A percentile compares a stretch with the other conserved stretches of the same genome.
Conservation (phyloP, 2,329 filamentous ascomycete species). For the Xenoacremonium recifei region DNA sequence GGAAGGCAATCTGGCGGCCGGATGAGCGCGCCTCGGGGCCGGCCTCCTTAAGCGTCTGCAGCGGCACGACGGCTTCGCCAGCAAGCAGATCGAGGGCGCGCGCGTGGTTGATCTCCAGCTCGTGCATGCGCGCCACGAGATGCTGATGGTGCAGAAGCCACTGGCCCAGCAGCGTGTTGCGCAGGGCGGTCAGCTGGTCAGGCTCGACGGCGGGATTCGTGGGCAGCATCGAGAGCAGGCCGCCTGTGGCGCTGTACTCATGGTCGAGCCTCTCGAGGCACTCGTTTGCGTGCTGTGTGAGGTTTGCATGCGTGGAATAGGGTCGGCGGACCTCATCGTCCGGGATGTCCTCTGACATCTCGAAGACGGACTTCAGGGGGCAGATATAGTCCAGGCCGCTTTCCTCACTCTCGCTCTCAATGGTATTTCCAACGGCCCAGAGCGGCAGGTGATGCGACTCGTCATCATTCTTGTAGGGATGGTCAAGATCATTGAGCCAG, state of each 20-base stretch:
- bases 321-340: constrained; percentile 27
- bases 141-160: constrained; percentile 54
- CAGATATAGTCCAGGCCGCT: constrained; percentile 44
- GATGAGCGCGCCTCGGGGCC: constrained; percentile 50
- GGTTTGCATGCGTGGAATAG: constrained; percentile 46
- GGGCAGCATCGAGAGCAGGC: constrained; percentile 54
- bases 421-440: constrained; percentile 44
- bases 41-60: constrained; percentile 50
- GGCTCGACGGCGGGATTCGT: constrained; percentile 33
- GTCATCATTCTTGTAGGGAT: constrained; percentile 49
- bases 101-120: constrained; percentile 54
- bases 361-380: constrained; percentile 35
- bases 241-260: constrained; percentile 55
- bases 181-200: constrained; percentile 40
- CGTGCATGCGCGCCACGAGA: constrained; percentile 53
- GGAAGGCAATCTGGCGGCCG: constrained; percentile 51
- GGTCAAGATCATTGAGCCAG: constrained; percentile 52
- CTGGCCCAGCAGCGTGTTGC: constrained; percentile 55
- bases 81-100: constrained; percentile 50
- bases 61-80: constrained; percentile 48
- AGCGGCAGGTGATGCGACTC: constrained; percentile 46
- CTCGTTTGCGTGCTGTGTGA: constrained; percentile 58
- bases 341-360: constrained; percentile 15
- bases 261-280: constrained; percentile 60
- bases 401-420: constrained; percentile 41